Percentiles rank a stretch among this genome's conserved stretches.
phyloP scores from a whole-genome alignment of 2,329 filamentous ascomycete species.

The Fusarium guadeloupense region DNA sequence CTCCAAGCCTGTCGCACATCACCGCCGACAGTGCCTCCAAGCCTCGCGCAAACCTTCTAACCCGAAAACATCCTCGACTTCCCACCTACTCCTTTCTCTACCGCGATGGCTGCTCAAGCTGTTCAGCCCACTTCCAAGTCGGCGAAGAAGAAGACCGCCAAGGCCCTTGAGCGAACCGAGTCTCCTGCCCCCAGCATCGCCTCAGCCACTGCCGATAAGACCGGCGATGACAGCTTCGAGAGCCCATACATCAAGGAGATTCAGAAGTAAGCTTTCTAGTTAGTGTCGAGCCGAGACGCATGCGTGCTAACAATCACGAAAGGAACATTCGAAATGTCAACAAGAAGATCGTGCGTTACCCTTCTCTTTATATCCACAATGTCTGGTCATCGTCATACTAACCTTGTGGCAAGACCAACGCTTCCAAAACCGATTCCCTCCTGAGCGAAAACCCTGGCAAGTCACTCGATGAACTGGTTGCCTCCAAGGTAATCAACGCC shows the following conservation, averaged over 20 bases:
- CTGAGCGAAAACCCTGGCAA: slow-evolving; percentile 75
- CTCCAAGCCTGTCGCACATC: slow-evolving; percentile 31
- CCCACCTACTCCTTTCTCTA: slow-evolving; percentile 10
- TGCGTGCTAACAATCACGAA: slow-evolving; percentile 31
- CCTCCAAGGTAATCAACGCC: slow-evolving; percentile 77
- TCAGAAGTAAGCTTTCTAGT: slow-evolving; percentile 73
- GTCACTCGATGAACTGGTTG: slow-evolving; percentile 77
- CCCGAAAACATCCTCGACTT: slow-evolving; percentile 23
- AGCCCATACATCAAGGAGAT: slow-evolving; percentile 87
- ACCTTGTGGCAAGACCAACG: slow-evolving; percentile 64
- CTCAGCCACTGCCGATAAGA: slow-evolving; percentile 59
- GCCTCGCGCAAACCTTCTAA: slow-evolving; percentile 38
- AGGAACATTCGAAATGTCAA: slow-evolving; percentile 91
- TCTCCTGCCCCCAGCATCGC: slow-evolving; percentile 62
- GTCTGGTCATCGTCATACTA: slow-evolving; percentile 26
- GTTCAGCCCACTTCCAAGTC: slow-evolving; percentile 70
- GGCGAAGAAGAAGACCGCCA: slow-evolving; percentile 72
- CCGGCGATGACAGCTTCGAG: slow-evolving; percentile 69
- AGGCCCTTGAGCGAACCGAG: slow-evolving; percentile 60
- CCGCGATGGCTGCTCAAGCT: slow-evolving; percentile 69
- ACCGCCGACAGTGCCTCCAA: slow-evolving; percentile 23
- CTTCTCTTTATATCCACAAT: neutral
- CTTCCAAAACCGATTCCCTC: slow-evolving; percentile 75
- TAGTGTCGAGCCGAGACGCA: neutral
- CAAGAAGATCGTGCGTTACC: slow-evolving; percentile 86